Evolutionary conservation across 495 filamentous ascomycete genomes (phyloP), one percentile per base, ranked within the genome.

Genomic region (Aspergillus kassunensis): DNA sequence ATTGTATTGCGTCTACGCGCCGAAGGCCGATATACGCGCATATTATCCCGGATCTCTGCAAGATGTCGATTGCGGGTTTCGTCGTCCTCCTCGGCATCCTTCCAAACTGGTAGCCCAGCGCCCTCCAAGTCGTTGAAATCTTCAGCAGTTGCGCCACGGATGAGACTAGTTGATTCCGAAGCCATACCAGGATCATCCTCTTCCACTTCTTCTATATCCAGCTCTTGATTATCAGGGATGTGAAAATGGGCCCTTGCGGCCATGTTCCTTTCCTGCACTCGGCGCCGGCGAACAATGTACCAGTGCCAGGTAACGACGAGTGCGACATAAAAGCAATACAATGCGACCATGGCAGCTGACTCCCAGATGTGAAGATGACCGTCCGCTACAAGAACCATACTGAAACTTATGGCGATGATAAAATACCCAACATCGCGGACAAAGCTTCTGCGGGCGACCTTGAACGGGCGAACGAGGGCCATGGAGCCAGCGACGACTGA

Each of bases 401-500:
- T 91, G 66, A 97, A 96, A 55, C 79, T 78, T 41, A 91, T 84
- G 9, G 95, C 90, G 27, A 88, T 76, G 41, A 96, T 84, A 63
- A 99, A 99, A 71, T 95, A 99, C 10, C 86, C 82, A 25, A 97
- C 89, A 64, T 99, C 95, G 49, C 95, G 79, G 27, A 97, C 81
- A 61, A 97, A 97, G 35, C 90, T 92, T 60, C 85, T 85, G 57
- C 84, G 83, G 43, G 88, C 85, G 41, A 97, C 93, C 53, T 84
- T 87, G 70, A 97, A 98, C 20, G 96, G 93, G 53, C 90, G 79
- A 0, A 97, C 90, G 51, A 97, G 65, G 5, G 91, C 95, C 95
- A 99, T 99, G 33, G 90, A 95, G n/a, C 95, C 95, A 1, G 91
- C 91, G 6, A 99, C 93, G 10, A 99, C 93, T 2, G 91, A 87